Base-by-base conservation (phyloP, 352 stramenopile genomes). In the Ophiocytium majus region DNA sequence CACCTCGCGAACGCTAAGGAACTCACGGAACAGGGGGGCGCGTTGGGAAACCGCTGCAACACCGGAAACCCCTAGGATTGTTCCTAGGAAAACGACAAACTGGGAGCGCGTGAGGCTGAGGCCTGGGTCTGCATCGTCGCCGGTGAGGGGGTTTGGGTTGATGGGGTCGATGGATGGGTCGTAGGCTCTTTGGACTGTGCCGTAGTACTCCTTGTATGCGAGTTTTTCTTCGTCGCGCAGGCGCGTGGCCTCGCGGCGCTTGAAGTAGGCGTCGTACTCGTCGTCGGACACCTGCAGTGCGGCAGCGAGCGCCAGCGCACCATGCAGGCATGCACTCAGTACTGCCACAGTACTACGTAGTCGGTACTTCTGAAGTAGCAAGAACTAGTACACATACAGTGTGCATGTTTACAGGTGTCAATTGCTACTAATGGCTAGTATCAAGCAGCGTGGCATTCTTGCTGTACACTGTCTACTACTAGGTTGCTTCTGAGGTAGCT, bases 221-320 rank as follows among this genome's bases (percentile, higher is more conserved):
- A 81, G 1, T 31, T 81, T 50, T 5, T 81, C 75, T 36, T 37
- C 10, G 5, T 36, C 50, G 35, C 49, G 35, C 10, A 81, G 32
- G 10, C 75, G 75, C 36, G 1, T 81, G 5, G 35, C 36, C 36
- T 81, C 75, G 10, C 19, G 0, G 14, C 17, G 19, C 50, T 81
- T 81, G 32, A 81, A 81, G 36, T 81, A 81, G 5, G 1, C 32
- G 31, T 81, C 75, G 36, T 81, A 81, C 5, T 81, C 75, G 50
- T 81, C 75, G 36, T 81, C 75, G 37, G n/a, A n/a, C n/a, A n/a
- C n/a, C n/a, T n/a, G n/a, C n/a, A n/a, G n/a, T n/a, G n/a, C n/a
- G n/a, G n/a, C n/a, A n/a, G n/a, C n/a, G n/a, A n/a, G n/a, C n/a
- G n/a, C n/a, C n/a, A n/a, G n/a, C n/a, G n/a, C n/a, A n/a, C n/a